Base-by-base conservation (phyloP, 2,329 filamentous ascomycete species). In the Xylariaceae sp. region DNA sequence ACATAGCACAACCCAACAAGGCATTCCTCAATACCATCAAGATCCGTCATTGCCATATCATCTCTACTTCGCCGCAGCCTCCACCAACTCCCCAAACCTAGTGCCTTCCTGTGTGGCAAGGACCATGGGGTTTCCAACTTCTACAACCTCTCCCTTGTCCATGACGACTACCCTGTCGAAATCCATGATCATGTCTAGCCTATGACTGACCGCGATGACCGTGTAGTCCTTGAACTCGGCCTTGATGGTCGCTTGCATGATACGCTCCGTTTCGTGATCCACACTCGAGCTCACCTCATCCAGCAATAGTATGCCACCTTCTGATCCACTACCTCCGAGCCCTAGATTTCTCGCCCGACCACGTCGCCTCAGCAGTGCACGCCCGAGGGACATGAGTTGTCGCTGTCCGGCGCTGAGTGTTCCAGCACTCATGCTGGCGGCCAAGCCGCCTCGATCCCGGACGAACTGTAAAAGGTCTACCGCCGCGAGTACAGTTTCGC, bases 321-420 rank as follows among this genome's bases (percentile, higher is more conserved):
- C 66, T 0, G 59, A 56, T 1, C 64, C 62, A n/a, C 61, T 56
- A 1, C 57, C 60, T 2, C 56, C 60, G 21, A 63, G 37, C 2
- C 67, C 60, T 2, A 67, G 60, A 21, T 58, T 62, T 4, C 63
- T 59, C 9, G 64, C 60, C 6, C 67, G 65, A 4, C 68, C 31
- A 1, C 66, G 63, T 24, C 69, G 60, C 23, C 71, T 54, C 6
- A 73, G 58, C 2, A 71, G 53, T 2, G 69, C 67, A 6, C 69
- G 66, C 0, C 56, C 62, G 0, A 70, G 67, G 5, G 64, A 65
- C 40, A 71, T 65, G 9, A 71, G 64, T 49, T 72, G 68, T 16
- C 59, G 41, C 65, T 87, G 83, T 1, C 83, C 84, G 56, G 79
- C 77, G n/a, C 76, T 80, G 4, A 82, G 67, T 53, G 75, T 75